Percentiles rank a stretch among this genome's conserved stretches.
Evolutionary conservation across 129 eudicot genomes (phyloP).

Genomic region (Deinandra increscens): DNA sequence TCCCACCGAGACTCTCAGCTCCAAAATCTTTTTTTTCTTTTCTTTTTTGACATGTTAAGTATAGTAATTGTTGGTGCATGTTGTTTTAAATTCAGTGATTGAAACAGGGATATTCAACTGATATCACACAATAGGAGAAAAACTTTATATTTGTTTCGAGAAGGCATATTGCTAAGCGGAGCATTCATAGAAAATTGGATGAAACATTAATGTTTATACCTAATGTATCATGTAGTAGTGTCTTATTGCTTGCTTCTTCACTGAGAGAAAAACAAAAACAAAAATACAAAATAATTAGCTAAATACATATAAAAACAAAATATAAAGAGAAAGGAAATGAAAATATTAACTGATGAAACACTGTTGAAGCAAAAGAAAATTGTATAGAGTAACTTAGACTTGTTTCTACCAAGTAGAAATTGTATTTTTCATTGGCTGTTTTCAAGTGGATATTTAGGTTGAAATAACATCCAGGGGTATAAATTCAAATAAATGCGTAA

Average conservation of each 20-base stretch:
- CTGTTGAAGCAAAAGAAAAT: neutral
- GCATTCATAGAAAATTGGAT: neutral
- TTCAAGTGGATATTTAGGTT: neutral
- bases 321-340: neutral
- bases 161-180: neutral
- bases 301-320: neutral
- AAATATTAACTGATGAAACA: neutral
- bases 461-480: neutral
- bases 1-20: too few species aligned
- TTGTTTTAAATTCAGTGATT: too few species aligned
- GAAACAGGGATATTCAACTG: neutral
- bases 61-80: too few species aligned
- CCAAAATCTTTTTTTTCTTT: too few species aligned
- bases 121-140: neutral
- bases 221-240: constrained; percentile 13
- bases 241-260: constrained; percentile 19
- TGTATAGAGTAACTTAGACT: neutral
- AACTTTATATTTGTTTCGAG: neutral
- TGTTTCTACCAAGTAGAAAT: neutral
- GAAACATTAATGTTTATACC: constrained; percentile 8
- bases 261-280: neutral
- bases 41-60: too few species aligned
- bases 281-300: neutral
- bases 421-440: neutral
- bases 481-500: neutral